A percentile compares a stretch with the other conserved stretches of the same genome.
Conservation (phyloP, 768 basidiomycete species). For the Lactifluus volemus region DNA sequence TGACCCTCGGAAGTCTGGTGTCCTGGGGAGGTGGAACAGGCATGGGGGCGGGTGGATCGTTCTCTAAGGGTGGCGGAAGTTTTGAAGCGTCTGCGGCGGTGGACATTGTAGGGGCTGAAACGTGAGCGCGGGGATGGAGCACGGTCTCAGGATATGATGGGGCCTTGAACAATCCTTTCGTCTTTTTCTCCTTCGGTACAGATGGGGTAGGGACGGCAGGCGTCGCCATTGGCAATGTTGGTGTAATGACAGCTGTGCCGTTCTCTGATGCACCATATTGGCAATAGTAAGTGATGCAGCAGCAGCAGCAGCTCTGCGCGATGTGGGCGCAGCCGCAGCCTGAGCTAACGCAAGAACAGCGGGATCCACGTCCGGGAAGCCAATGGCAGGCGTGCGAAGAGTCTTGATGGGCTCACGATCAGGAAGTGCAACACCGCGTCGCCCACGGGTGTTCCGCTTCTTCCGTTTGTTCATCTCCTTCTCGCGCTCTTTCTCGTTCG, state of each 20-base stretch:
- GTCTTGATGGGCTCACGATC: conserved; percentile 92
- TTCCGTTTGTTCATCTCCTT: conserved; percentile 83
- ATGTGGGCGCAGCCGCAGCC: conserved; percentile 58
- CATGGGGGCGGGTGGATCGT: conserved; percentile 42
- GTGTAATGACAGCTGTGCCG: conserved; percentile 46
- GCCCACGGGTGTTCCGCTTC: conserved; percentile 75
- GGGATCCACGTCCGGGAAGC: conserved; percentile 72
- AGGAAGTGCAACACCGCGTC: conserved; percentile 74
- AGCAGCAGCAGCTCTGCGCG: conserved; percentile 77
- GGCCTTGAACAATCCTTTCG: conserved; percentile 65
- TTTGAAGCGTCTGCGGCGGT: conserved; percentile 58
- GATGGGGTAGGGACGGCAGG: conserved; percentile 30
- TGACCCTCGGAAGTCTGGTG: conserved; percentile 36
- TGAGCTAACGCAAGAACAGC: conserved; percentile 58
- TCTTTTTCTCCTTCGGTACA: conserved; percentile 54
- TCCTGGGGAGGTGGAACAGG: conserved; percentile 33
- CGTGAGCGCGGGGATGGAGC: conserved; percentile 50
- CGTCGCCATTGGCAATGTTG: conserved; percentile 35
- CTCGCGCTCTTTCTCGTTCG: conserved; percentile 88
- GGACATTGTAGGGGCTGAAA: conserved; percentile 51
- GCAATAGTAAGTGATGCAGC: conserved; percentile 80
- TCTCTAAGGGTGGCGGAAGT: conserved; percentile 52
- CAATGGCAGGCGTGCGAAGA: conserved; percentile 80
- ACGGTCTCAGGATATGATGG: conserved; percentile 49
- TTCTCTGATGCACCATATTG: conserved; percentile 92